phyloP scores from a whole-genome alignment of 2,329 filamentous ascomycete genomes.

The Aureobasidium vineae region DNA sequence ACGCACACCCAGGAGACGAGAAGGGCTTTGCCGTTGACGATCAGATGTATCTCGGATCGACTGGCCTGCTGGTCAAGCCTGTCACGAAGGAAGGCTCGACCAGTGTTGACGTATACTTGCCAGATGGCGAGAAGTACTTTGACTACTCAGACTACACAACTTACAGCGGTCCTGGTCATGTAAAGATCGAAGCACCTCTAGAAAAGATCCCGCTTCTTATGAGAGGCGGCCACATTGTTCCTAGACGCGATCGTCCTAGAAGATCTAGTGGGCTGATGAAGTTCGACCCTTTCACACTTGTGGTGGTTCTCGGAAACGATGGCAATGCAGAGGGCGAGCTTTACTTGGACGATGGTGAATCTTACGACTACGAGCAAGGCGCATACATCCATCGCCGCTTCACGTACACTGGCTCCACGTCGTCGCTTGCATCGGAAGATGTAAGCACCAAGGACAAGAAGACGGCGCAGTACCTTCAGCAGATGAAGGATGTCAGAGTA shows the following conservation, averaged over 20 bases:
- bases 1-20: conserved; percentile 83
- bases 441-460: conserved; percentile 58
- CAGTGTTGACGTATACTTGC: conserved; percentile 77
- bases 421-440: conserved; percentile 67
- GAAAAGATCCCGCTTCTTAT: conserved; percentile 88
- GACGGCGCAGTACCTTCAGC: conserved; percentile 72
- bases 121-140: conserved; percentile 86
- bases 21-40: conserved; percentile 85
- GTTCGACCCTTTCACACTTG: conserved; percentile 91
- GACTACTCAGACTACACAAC: conserved; percentile 89
- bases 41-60: conserved; percentile 86
- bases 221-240: conserved; percentile 88
- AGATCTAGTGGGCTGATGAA: conserved; percentile 86
- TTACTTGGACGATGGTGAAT: conserved; percentile 92
- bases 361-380: conserved; percentile 80
- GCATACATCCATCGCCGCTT: conserved; percentile 88
- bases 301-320: conserved; percentile 67
- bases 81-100: conserved; percentile 74
- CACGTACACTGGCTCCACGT: conserved; percentile 55
- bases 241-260: conserved; percentile 82
- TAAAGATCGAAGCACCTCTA: conserved; percentile 72
- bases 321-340: conserved; percentile 76
- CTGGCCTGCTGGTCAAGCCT: conserved; percentile 89
- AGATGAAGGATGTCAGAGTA: conserved; percentile 72
- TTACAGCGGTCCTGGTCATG: conserved; percentile 69